phyloP scores from a whole-genome alignment of 192 early-diverging fungal species.

The Podila epigama region DNA sequence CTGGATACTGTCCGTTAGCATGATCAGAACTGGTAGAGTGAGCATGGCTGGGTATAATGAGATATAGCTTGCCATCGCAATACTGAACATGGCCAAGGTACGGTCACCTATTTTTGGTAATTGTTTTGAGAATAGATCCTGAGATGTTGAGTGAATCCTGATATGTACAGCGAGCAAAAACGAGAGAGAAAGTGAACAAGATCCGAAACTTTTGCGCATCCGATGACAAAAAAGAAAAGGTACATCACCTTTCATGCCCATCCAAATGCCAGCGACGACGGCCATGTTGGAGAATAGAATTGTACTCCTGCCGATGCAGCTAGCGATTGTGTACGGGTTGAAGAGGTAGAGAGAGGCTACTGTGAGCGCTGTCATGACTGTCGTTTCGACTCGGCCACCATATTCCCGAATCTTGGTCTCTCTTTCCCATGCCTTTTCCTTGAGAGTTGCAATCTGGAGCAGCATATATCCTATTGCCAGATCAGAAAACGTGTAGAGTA shows the following conservation, averaged over 20 bases:
- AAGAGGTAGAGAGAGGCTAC: constrained; percentile 68
- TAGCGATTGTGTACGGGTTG: constrained; percentile 83
- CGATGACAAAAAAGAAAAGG: neutral
- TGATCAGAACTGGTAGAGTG: constrained; percentile 62
- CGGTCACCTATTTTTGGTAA: constrained; percentile 51
- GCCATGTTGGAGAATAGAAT: constrained; percentile 78
- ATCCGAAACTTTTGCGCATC: too few species aligned
- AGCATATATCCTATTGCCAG: constrained; percentile 66
- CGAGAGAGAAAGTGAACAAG: too few species aligned
- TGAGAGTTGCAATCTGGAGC: constrained; percentile 58
- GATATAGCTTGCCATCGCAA: constrained; percentile 85
- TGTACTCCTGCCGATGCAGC: constrained; percentile 79
- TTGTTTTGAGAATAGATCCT: neutral
- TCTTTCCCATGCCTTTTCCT: constrained; percentile 14
- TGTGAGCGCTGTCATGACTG: constrained; percentile 26
- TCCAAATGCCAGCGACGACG: constrained; percentile 75
- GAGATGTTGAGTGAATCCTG: too few species aligned
- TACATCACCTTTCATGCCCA: constrained; percentile 62
- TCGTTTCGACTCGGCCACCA: constrained; percentile 13
- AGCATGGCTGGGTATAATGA: constrained; percentile 90
- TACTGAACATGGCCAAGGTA: constrained; percentile 67
- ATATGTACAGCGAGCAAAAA: too few species aligned
- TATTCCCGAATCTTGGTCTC: constrained; percentile 29
- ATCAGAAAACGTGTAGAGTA: constrained; percentile 72
- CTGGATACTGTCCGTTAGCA: constrained; percentile 44